Conservation (phyloP, 805 yeast genomes). For the Teunomyces gatunensis region DNA sequence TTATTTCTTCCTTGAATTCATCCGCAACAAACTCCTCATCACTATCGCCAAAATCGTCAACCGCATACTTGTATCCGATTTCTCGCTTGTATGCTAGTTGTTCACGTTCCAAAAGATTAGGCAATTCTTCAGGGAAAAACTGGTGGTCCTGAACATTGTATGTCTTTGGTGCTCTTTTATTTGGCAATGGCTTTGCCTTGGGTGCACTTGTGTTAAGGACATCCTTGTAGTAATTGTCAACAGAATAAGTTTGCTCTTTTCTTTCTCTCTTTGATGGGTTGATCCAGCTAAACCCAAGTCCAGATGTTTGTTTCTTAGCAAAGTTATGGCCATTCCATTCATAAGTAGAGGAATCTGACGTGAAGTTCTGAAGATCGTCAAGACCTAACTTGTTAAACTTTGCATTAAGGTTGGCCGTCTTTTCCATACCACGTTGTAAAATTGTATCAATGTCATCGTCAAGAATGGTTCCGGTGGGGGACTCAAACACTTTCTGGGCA, state of each 20-base stretch:
- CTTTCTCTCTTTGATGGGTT: constrained; percentile 75
- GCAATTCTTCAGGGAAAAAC: constrained; percentile 58
- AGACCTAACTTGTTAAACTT: constrained; percentile 84
- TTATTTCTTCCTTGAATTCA: constrained; percentile 37
- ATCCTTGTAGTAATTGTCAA: constrained; percentile 75
- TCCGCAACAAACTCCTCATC: constrained; percentile 50
- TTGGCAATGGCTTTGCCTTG: constrained; percentile 10
- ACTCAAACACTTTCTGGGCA: constrained; percentile 82
- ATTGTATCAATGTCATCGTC: constrained; percentile 83
- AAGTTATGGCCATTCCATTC: constrained; percentile 95
- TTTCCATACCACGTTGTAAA: constrained; percentile 74
- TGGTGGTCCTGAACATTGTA: constrained; percentile 71
- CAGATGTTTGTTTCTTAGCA: constrained; percentile 51
- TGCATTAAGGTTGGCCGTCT: constrained; percentile 73
- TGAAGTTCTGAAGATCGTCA: constrained; percentile 90
- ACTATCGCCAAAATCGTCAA: constrained; percentile 59
- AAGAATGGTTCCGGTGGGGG: constrained; percentile 27
- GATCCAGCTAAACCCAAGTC: constrained; percentile 54
- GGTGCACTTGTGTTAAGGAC: constrained; percentile 44
- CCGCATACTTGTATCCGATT: constrained; percentile 55
- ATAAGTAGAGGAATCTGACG: constrained; percentile 84
- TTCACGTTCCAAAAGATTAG: constrained; percentile 58
- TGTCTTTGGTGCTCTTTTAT: constrained; percentile 56
- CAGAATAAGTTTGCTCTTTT: constrained; percentile 73
- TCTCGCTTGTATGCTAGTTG: constrained; percentile 61